Evolutionary conservation across 164 flowering plant genomes (phyloP), one percentile per base, ranked within the genome.

Genomic region (Stephania yunnanensis): DNA sequence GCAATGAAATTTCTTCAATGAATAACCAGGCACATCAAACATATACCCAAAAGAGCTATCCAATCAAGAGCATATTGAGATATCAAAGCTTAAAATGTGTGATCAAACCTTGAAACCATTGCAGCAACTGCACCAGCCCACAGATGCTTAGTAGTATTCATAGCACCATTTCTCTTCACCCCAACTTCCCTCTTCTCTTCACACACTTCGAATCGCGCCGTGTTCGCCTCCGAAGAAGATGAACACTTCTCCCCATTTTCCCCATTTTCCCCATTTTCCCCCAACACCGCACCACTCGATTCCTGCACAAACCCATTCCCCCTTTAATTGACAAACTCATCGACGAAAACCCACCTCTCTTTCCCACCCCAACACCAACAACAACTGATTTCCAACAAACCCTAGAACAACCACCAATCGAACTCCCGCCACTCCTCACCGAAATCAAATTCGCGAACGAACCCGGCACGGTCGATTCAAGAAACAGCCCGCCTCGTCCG

Each of bases 81-180:
- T 11, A 58, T 17, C 5, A 74, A 73, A 44, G 4, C 69, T 25
- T 46, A 36, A 36, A 36, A 36, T 4, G 2, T 36, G 42, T 2
- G 71, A 31, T 25, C 81, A 64, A 67, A 91, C 98, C 97, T 92
- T n/a, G 98, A 91, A 74, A 93, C 94, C 95, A 92, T 92, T 50
- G 98, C 98, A 68, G 98, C 91, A 46, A 90, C 84, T 25, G 98
- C 98, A 6, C 98, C 98, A n/a, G 97, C 86, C 94, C 97, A 94
- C 36, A 94, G 83, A 86, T 94, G 97, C 80, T 89, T 94, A 10
- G 93, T 85, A 29, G 94, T 86, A 77, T 92, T 94, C 78, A 91
- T 76, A 22, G 97, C 95, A 25, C 86, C 81, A 0, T 81, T 75
- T 20, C 83, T 75, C 65, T 12, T 19, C 19, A 15, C 19, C 64